Conservation (phyloP, 2,329 filamentous ascomycete species). For the Triangularia setosa region DNA sequence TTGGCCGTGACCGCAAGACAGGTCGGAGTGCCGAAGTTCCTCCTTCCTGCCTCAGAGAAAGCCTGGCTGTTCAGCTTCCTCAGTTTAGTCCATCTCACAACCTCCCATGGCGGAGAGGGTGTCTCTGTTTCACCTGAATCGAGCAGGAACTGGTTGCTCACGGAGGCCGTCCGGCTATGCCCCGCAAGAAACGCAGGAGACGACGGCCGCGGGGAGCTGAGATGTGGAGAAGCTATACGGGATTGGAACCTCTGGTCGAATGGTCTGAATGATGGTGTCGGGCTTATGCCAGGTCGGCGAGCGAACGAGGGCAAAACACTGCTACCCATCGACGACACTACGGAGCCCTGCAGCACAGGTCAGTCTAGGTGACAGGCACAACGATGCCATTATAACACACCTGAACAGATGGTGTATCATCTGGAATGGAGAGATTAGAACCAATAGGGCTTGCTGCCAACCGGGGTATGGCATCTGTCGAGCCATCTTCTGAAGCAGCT, state of each 20-base stretch:
- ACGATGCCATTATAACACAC: slow-evolving; percentile 42
- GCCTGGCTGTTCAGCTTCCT: slow-evolving; percentile 84
- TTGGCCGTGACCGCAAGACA: slow-evolving; percentile 83
- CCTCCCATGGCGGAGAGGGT: slow-evolving; percentile 85
- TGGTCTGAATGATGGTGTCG: slow-evolving; percentile 80
- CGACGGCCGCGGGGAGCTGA: slow-evolving; percentile 60
- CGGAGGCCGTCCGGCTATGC: slow-evolving; percentile 77
- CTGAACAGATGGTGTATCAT: slow-evolving; percentile 80
- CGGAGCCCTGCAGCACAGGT: slow-evolving; percentile 48
- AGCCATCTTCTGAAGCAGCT: slow-evolving; percentile 49
- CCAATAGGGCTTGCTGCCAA: slow-evolving; percentile 64
- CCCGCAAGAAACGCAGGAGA: slow-evolving; percentile 75
- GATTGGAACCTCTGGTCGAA: slow-evolving; percentile 96
- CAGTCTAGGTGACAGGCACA: background rate
- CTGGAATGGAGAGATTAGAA: slow-evolving; percentile 69
- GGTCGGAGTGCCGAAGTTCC: slow-evolving; percentile 88
- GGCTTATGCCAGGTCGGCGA: slow-evolving; percentile 64
- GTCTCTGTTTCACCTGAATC: slow-evolving; percentile 65
- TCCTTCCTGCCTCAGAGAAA: slow-evolving; percentile 87
- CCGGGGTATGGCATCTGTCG: slow-evolving; percentile 49
- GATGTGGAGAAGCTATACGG: slow-evolving; percentile 63
- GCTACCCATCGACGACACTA: slow-evolving; percentile 66
- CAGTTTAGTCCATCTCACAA: slow-evolving; percentile 91
- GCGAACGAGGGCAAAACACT: slow-evolving; percentile 67
- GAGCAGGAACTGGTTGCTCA: slow-evolving; percentile 64